A percentile compares a stretch with the other conserved stretches of the same genome.
Evolutionary conservation across 2,329 filamentous ascomycete genomes (phyloP).

Genomic region (Botryotinia globosa): DNA sequence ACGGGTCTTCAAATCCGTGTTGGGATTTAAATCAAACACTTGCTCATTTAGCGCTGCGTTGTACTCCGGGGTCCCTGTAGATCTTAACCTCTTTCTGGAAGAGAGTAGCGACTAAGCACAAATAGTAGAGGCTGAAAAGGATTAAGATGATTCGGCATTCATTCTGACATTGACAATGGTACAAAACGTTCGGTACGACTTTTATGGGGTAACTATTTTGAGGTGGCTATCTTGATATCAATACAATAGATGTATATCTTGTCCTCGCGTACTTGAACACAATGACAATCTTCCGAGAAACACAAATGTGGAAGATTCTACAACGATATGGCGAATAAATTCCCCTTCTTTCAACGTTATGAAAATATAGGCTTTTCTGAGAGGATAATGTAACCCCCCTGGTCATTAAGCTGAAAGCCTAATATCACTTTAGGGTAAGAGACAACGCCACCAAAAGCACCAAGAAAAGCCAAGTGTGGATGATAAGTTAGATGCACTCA

Average conservation of each 20-base stretch:
- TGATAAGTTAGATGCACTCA: neutral
- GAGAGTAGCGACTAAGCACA: neutral
- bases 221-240: neutral
- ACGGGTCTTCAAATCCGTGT: neutral
- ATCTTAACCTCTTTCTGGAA: neutral
- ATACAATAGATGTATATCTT: neutral
- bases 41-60: conserved; percentile 1
- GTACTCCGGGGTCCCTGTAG: neutral
- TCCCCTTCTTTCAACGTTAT: neutral
- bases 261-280: neutral
- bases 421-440: neutral
- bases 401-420: neutral
- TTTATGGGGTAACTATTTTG: neutral
- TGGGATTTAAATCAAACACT: conserved; percentile 3
- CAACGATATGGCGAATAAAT: neutral
- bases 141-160: neutral
- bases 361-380: neutral
- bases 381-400: neutral
- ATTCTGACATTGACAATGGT: neutral
- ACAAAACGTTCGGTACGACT: neutral
- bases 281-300: conserved; percentile 5
- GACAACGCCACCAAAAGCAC: neutral
- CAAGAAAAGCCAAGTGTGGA: neutral
- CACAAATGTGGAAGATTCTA: neutral
- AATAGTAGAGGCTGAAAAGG: neutral